These are phyloP conservation scores for Termitomyces sp. DNA, from an alignment of 768 basidiomycete species.

Conservation along the genomic window DNA sequence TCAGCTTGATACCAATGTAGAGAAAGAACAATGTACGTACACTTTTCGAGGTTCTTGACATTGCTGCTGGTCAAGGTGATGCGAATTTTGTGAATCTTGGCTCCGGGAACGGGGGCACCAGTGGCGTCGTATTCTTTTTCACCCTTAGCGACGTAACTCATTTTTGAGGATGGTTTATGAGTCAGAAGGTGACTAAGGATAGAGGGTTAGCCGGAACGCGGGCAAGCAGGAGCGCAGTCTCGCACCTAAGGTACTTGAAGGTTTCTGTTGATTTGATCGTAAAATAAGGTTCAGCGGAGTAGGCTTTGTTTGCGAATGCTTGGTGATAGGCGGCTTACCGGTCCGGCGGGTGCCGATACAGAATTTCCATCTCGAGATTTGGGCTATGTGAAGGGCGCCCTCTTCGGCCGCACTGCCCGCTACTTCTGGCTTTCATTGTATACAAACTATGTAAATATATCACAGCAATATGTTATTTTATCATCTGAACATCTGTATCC, in stretches of 20 bases:
- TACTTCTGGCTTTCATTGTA: too few species aligned
- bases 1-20: not conserved
- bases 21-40: slow-evolving; percentile 39
- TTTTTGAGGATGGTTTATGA: slow-evolving; percentile 50
- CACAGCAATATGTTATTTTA: too few species aligned
- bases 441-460: too few species aligned
- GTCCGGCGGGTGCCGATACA: not conserved
- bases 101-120: slow-evolving; percentile 77
- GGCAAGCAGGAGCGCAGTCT: slow-evolving; percentile 3
- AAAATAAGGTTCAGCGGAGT: slow-evolving; percentile 35
- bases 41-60: slow-evolving; percentile 98
- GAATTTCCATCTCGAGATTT: too few species aligned
- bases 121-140: slow-evolving; percentile 98
- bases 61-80: slow-evolving; percentile 99
- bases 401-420: too few species aligned
- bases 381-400: too few species aligned
- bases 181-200: slow-evolving; percentile 76
- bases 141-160: slow-evolving; percentile 99
- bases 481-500: too few species aligned
- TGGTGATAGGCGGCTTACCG: not conserved
- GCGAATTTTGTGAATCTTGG: slow-evolving; percentile 98
- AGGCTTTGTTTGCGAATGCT: slow-evolving; percentile 8
- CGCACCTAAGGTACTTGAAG: slow-evolving; percentile 40
- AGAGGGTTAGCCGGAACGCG: slow-evolving; percentile 8
- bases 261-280: slow-evolving; percentile 38